Percentiles rank a stretch among this genome's conserved stretches.
Conservation (phyloP, 129 eudicot genomes). For the Oenanthe sinensis region DNA sequence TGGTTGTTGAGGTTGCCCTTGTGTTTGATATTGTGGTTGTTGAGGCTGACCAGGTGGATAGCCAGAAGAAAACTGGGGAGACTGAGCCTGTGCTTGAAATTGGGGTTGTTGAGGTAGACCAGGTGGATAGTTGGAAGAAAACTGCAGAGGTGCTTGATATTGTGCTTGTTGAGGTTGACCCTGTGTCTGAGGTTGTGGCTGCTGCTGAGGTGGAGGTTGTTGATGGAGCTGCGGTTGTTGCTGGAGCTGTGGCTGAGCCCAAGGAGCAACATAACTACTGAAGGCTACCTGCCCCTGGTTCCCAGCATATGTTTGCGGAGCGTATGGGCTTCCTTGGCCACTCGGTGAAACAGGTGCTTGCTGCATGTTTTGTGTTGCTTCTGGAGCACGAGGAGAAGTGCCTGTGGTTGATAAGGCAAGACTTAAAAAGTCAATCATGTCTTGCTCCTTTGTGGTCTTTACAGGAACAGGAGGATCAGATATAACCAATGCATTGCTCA, state of each 20-base stretch:
- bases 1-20: conserved; percentile 6
- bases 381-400: conserved; percentile 23
- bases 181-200: background rate
- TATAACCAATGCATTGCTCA: conserved; percentile 54
- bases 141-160: conserved; percentile 15
- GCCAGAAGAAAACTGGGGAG: conserved; percentile 27
- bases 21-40: background rate
- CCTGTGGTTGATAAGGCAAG: conserved; percentile 38
- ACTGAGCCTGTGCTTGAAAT: conserved; percentile 15
- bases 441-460: conserved; percentile 47
- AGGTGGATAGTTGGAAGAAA: background rate
- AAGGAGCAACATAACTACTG: conserved; percentile 65
- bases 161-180: conserved; percentile 16
- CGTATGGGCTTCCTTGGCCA: conserved; percentile 12
- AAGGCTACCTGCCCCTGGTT: conserved; percentile 26
- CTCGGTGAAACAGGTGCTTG: conserved; percentile 24
- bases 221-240: conserved; percentile 18
- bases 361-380: conserved; percentile 22
- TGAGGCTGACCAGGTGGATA: conserved; percentile 41
- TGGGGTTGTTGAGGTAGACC: conserved; percentile 21
- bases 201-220: conserved; percentile 3
- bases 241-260: conserved; percentile 63
- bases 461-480: conserved; percentile 44
- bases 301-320: conserved; percentile 21
- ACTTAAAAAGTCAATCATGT: conserved; percentile 73